Base-by-base conservation (phyloP, 2,329 filamentous ascomycete genomes). In the Aspergillus sp. region DNA sequence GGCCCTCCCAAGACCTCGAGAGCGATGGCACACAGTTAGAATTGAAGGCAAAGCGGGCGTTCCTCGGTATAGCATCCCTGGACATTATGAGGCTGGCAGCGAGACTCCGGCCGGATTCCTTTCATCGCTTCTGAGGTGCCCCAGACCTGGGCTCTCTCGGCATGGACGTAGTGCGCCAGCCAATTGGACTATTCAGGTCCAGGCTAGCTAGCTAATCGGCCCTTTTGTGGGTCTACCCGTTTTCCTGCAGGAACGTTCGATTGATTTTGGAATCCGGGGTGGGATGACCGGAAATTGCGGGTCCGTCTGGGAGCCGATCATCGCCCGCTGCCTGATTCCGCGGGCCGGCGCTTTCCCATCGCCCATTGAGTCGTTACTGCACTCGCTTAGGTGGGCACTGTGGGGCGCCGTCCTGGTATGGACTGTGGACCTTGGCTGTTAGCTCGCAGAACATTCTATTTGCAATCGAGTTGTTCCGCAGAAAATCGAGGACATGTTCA, bases 21-120 rank as follows among this genome's bases (percentile, higher is more conserved):
- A 32, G 29, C 29, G 29, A 32, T 32, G 29, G 29, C 29, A 32
- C 29, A 45, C 20, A 5, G 43, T 16, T 29, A 29, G 29, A 21
- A 45, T 45, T 6, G 43, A 45, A 45, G 43, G 20, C 43, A 45
- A 29, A 45, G 43, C 43, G 43, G 43, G 7, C 43, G n/a, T 45
- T 45, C 43, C 29, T 45, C 43, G 43, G 43, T 45, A 45, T 45
- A 45, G 43, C 20, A 45, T 32, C 5, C 43, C 43, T 31, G 21
- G 43, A 45, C 43, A 45, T 45, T 31, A 45, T 45, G 29, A 32
- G 29, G 29, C 29, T 32, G 29, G 29, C 29, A 32, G 29, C 29
- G 7, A 32, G 29, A 32, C 29, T 32, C 29, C 29, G 29, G 29
- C 29, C 29, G 29, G 29, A 32, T 32, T 32, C 29, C 29, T 32